Conservation (phyloP, 2,329 filamentous ascomycete species). For the Shiraia sp. region DNA sequence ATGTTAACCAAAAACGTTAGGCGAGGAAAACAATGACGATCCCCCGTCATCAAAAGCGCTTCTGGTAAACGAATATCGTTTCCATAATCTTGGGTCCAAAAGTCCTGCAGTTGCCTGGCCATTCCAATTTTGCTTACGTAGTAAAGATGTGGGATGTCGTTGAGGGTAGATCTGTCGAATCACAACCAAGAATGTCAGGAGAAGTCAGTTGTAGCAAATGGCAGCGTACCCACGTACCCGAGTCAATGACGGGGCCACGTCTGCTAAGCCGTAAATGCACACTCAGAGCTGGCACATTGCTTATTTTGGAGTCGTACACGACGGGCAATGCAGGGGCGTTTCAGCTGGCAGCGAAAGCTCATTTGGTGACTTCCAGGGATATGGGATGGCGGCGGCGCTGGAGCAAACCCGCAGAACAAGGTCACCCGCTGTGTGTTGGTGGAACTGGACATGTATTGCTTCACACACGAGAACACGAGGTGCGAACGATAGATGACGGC, state of each 20-base stretch:
- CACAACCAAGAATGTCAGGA: background rate
- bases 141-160: slow-evolving; percentile 8
- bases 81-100: slow-evolving; percentile 3
- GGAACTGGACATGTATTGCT: slow-evolving; percentile 13
- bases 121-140: slow-evolving; percentile 1
- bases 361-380: slow-evolving; percentile 5
- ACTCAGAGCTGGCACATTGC: slow-evolving; percentile 11
- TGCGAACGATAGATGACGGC: slow-evolving; percentile 6
- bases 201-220: slow-evolving; percentile 7
- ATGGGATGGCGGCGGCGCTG: slow-evolving; percentile 11
- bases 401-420: slow-evolving; percentile 10
- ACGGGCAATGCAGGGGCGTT: slow-evolving; percentile 21
- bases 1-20: slow-evolving; percentile 27
- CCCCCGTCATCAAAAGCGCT: slow-evolving; percentile 18
- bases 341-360: slow-evolving; percentile 15
- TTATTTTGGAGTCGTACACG: slow-evolving; percentile 20
- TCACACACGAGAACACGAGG: slow-evolving; percentile 15
- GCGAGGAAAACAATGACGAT: slow-evolving; percentile 16
- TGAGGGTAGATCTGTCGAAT: slow-evolving; percentile 6
- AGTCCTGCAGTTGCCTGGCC: slow-evolving; percentile 1
- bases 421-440: slow-evolving; percentile 3
- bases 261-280: slow-evolving; percentile 20
- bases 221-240: slow-evolving; percentile 2
- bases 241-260: slow-evolving; percentile 13
- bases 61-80: slow-evolving; percentile 9